Conservation (phyloP, 345 rosid species). For the Bruguiera parviflora region DNA sequence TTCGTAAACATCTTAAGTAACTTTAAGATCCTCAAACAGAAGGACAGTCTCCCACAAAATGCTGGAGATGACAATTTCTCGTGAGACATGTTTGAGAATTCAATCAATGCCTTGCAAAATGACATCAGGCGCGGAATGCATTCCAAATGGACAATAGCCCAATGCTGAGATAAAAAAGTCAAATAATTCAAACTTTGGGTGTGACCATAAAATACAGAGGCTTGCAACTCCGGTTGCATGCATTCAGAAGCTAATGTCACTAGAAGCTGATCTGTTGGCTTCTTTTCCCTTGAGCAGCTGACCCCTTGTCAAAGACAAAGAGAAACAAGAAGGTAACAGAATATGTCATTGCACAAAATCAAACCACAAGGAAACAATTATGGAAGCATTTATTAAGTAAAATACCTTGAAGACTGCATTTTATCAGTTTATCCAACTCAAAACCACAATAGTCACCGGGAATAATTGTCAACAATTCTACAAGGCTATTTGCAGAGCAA, state of each 20-base stretch:
- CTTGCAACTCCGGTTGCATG: constrained; percentile 50
- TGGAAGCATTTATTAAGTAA: constrained; percentile 6
- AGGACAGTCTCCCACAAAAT: constrained; percentile 50
- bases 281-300: constrained; percentile 71
- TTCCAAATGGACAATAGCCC: constrained; percentile 70
- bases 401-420: constrained; percentile 73
- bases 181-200: constrained; percentile 50
- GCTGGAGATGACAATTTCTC: constrained; percentile 54
- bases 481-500: constrained; percentile 47
- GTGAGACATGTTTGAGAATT: constrained; percentile 47
- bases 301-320: constrained; percentile 36
- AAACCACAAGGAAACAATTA: constrained; percentile 12
- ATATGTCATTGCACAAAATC: constrained; percentile 3
- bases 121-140: constrained; percentile 56
- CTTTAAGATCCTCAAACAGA: constrained; percentile 72
- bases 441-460: constrained; percentile 34
- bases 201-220: constrained; percentile 38
- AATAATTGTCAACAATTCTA: constrained; percentile 47
- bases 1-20: constrained; percentile 61
- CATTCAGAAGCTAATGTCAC: constrained; percentile 68
- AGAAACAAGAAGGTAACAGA: constrained; percentile 16
- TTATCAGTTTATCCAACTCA: constrained; percentile 47
- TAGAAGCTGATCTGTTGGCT: constrained; percentile 58
- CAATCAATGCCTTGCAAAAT: constrained; percentile 57
- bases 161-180: constrained; percentile 66